phyloP scores from a whole-genome alignment of 495 filamentous ascomycete species.

The Tuber aestivum region DNA sequence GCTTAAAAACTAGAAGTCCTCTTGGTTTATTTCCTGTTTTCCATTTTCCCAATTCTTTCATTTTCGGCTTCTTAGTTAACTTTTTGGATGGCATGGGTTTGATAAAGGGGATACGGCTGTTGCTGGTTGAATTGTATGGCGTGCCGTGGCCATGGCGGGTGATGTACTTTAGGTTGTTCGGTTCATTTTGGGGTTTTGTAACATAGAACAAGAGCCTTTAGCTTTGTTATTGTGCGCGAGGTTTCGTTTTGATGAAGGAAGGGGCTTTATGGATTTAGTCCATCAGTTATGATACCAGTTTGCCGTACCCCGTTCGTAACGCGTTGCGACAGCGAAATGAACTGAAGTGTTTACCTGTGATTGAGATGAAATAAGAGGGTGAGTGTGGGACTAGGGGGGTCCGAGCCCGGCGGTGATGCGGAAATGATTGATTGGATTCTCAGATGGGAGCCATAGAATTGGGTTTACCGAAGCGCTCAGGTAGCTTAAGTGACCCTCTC shows the following conservation, averaged over 20 bases:
- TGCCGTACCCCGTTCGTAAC: neutral
- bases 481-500: no score
- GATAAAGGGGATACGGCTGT: slow-evolving; percentile 7
- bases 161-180: slow-evolving; percentile 11
- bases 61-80: slow-evolving; percentile 6
- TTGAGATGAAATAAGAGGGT: neutral
- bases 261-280: neutral
- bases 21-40: neutral
- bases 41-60: neutral
- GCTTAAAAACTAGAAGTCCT: neutral
- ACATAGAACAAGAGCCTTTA: neutral
- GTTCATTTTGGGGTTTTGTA: neutral
- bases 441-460: no score
- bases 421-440: neutral
- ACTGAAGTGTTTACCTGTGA: neutral
- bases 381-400: neutral
- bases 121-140: neutral
- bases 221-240: neutral
- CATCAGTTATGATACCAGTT: neutral
- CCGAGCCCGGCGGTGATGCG: neutral
- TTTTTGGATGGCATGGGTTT: slow-evolving; percentile 11
- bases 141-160: neutral
- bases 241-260: neutral
- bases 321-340: neutral
- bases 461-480: no score